Evolutionary conservation across 345 rosid genomes (phyloP), one percentile per base, ranked within the genome.

Genomic region (Sapria himalayana): DNA sequence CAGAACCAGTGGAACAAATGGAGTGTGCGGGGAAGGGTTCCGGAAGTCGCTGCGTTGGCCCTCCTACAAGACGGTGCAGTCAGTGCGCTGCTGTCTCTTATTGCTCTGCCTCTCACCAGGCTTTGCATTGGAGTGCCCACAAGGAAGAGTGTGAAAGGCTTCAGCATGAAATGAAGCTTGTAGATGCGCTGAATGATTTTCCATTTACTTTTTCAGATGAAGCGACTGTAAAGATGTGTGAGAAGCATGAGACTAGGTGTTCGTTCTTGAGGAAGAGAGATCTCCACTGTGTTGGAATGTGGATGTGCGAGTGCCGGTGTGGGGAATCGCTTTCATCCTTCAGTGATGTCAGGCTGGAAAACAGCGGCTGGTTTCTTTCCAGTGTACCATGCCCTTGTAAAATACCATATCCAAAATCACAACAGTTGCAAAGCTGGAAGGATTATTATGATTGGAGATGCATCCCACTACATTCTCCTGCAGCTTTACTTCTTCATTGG

Each of bases 401-500:
- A 27, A 77, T 92, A 32, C 15, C 55, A 14, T 64, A 63, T 51
- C 66, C 71, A 15, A 17, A 63, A 0, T 12, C 68, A 19, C 55
- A 45, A 10, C 36, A 29, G 46, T 50, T 84, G 44, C 45, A 39
- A 21, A 46, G 58, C 49, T 89, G 92, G 95, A 50, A 29, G 39
- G 79, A 79, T 48, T 79, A 77, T 59, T 89, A 61, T 33, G 75
- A 63, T 41, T 82, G 95, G 95, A 76, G 92, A 52, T 36, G 64
- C 65, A 63, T 89, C 39, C 86, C 86, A 3, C 37, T 79, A 11
- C 50, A 67, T 61, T 89, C 98, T 31, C 92, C 95, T 29, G 75
- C 61, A 52, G 78, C 92, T 55, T 53, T 89, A 54, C 78, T 82
- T 57, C 93, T 89, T 45, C 95, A 82, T 51, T 82, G 91, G 98